Conservation (phyloP, 2,329 filamentous ascomycete genomes). For the Clonostachys rhizophaga region DNA sequence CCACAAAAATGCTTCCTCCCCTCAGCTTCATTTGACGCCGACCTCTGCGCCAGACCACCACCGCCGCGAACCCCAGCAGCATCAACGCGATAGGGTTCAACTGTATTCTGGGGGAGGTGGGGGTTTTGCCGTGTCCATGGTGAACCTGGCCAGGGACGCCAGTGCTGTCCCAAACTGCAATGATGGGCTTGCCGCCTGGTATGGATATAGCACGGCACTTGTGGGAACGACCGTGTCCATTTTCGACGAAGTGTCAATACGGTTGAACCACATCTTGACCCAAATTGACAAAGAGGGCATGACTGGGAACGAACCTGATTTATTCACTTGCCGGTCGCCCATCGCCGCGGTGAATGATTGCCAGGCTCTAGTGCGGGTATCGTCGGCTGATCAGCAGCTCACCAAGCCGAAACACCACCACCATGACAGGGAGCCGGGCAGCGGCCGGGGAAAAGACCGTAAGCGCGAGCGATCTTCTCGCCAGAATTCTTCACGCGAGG, state of each 20-base stretch:
- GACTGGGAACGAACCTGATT: slow-evolving; percentile 46
- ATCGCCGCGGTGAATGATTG: not conserved
- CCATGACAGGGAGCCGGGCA: not conserved
- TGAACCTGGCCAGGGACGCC: slow-evolving; percentile 34
- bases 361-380: slow-evolving; percentile 1
- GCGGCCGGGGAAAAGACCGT: slow-evolving; percentile 15
- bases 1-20: not conserved
- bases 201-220: slow-evolving; percentile 12
- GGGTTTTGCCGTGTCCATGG: slow-evolving; percentile 31
- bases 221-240: slow-evolving; percentile 33
- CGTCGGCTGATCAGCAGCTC: too few relatives aligned
- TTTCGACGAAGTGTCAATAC: slow-evolving; percentile 55
- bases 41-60: not conserved
- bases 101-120: slow-evolving; percentile 9
- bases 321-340: slow-evolving; percentile 33
- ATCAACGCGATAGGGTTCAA: slow-evolving; percentile 17
- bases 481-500: not conserved
- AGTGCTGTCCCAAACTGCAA: slow-evolving; percentile 33
- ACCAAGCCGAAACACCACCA: not conserved
- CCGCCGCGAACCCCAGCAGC: slow-evolving; percentile 18
- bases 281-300: slow-evolving; percentile 62
- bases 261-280: slow-evolving; percentile 66
- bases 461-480: slow-evolving; percentile 6
- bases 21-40: not conserved
- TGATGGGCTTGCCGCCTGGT: slow-evolving; percentile 35